Base-by-base conservation (phyloP, 1,139 yeast genomes). In the Lodderomyces orthopsilosis region DNA sequence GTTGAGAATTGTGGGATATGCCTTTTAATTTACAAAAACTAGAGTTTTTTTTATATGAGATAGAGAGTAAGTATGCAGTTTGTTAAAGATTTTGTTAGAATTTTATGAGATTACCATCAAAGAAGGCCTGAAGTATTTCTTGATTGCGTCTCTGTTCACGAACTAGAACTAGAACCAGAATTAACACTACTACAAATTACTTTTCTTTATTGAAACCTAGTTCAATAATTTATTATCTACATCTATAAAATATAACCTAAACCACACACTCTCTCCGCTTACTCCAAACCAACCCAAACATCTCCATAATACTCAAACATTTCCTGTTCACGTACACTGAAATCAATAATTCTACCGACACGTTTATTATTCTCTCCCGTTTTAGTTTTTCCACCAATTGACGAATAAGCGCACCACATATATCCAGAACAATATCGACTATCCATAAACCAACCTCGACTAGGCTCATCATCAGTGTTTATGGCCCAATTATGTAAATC, bases 391-490 rank as follows among this genome's bases (percentile, higher is more conserved):
- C 70, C 77, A 35, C 77, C 77, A 44, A 72, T 60, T 13, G 57
- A 49, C 33, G 72, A 68, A 51, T 68, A 72, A 1, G 74, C 76
- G 62, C 78, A 73, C 70, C 76, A 73, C 36, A 70, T 53, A 46
- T 73, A 72, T 10, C 68, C 62, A 27, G 63, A 63, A 58, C 79
- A 72, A 43, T 70, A 70, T n/a, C 49, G 53, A 37, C 35, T 44
- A 21, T 59, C 66, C 67, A 62, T 62, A 15, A 57, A 42, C 74
- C 74, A 68, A 2, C 70, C 58, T 37, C 54, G 46, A 7, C 53
- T 55, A 9, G 71, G 66, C 48, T 68, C 73, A 14, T 62, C 57
- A 9, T 64, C 64, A n/a, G 47, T 42, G 38, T 62, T 63, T 3
- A 26, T 30, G 10, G 54, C 61, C 42, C 55, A 51, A 30, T 51